Base-by-base conservation (phyloP, 352 stramenopile genomes). In the Blastocystis sp. region DNA sequence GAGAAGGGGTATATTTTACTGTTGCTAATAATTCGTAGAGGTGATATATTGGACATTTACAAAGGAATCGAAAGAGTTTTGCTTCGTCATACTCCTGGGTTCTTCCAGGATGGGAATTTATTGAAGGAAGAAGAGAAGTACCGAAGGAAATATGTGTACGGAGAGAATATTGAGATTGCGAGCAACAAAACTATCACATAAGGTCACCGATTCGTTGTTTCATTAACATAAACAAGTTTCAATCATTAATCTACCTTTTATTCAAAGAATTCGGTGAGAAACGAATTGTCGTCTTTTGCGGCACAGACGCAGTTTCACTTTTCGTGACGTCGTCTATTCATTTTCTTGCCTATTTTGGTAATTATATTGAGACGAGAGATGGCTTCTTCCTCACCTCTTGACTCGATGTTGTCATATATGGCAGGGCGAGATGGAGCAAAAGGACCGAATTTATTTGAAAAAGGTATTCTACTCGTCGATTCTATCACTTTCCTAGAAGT, bases 361-460 rank as follows among this genome's bases (percentile, higher is more conserved):
- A 7, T 32, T 32, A 7, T 3, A 32, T 32, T 32, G 54, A 61
- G 27, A n/a, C 19, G 54, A 61, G 54, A 32, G 54, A 61, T 61
- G 54, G 54, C 54, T 3, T 3, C 54, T 5, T n/a, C 63, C 4
- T 74, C 63, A 51, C 63, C 35, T 27, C 21, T 83, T 21, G 51
- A 83, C 32, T 83, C 71, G 11, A 83, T 83, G 71, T 49, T 83
- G 9, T 83, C 71, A 3, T 83, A 66, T 42, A 56, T 83, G 46
- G 63, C 71, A 52, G 71, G 71, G 6, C 39, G 71, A 66, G 71
- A 83, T 83, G 71, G 49, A 39, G 66, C 35, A 5, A 27, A 51
- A 42, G 49, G 52, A 16, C 49, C 51, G 7, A n/a, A 29, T 65
- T 46, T 83, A 16, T 83, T 83, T 27, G 71, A 83, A 29, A 83